A percentile compares a stretch with the other conserved stretches of the same genome.
Evolutionary conservation across 148 eudicot species (phyloP).

Genomic region (Amaranthus hypochondriacus): DNA sequence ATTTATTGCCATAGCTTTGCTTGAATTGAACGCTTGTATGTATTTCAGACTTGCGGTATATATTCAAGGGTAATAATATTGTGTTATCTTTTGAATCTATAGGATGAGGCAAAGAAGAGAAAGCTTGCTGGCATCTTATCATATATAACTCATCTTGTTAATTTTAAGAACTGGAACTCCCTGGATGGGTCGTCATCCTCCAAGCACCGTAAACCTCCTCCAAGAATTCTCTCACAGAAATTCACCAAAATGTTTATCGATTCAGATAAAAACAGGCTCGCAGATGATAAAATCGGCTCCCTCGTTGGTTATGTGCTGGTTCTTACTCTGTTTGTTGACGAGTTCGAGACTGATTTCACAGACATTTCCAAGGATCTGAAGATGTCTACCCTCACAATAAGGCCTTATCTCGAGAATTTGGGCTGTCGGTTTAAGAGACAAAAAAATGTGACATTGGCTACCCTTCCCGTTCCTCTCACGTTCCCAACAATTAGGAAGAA

Average conservation of each 20-base stretch:
- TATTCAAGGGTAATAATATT: no score
- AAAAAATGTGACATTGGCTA: conserved; percentile 32
- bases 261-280: conserved; percentile 37
- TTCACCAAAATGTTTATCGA: conserved; percentile 56
- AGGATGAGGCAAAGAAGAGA: conserved; percentile 61
- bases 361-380: conserved; percentile 81
- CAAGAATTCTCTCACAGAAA: conserved; percentile 57
- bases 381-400: conserved; percentile 36
- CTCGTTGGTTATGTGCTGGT: conserved; percentile 70
- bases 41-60: no score
- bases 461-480: conserved; percentile 64
- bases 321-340: conserved; percentile 64
- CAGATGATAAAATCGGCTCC: conserved; percentile 56
- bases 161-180: conserved; percentile 61
- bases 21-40: no score
- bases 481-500: conserved; percentile 39
- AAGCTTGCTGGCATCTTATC: conserved; percentile 61
- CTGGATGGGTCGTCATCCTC: conserved; percentile 45
- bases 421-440: conserved; percentile 64
- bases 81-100: conserved; percentile 7
- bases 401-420: conserved; percentile 44
- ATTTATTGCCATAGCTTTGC: no score
- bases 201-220: conserved; percentile 53
- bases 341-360: conserved; percentile 46
- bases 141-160: conserved; percentile 68